Percentiles rank a stretch among this genome's conserved stretches.
Conservation (phyloP, 208 protist genomes). For the Acanthamoeba royreba region DNA sequence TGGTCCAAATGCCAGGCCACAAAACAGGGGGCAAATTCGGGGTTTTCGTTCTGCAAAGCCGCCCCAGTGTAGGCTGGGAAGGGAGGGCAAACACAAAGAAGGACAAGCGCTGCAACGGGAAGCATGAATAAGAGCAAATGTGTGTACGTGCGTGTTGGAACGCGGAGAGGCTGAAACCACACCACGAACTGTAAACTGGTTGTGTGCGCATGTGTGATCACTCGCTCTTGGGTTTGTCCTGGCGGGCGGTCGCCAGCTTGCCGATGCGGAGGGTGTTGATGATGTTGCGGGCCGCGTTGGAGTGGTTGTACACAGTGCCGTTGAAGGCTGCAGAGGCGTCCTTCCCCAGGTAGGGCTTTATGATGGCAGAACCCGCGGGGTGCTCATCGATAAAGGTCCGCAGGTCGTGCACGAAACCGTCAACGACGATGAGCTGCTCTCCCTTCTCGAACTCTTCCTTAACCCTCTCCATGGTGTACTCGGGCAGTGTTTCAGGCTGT, state of each 20-base stretch:
- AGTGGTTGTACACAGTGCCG: constrained; percentile 70
- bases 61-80: no score
- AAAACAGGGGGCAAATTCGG: no score
- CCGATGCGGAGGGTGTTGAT: constrained; percentile 58
- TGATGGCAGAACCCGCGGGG: constrained; percentile 63
- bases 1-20: no score
- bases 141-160: no score
- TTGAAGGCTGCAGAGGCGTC: constrained; percentile 62
- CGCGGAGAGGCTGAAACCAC: no score
- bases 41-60: no score
- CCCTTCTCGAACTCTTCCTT: not conserved
- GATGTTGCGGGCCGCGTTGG: constrained; percentile 65
- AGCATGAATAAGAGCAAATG: no score
- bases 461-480: constrained; percentile 45
- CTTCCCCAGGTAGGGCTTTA: constrained; percentile 50
- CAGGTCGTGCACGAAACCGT: constrained; percentile 74
- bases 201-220: no score
- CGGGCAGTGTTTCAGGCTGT: constrained; percentile 27
- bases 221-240: constrained; percentile 32
- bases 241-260: no score
- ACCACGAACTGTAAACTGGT: no score
- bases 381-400: constrained; percentile 68
- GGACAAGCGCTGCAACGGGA: no score
- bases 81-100: no score
- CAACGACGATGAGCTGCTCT: constrained; percentile 59